A percentile compares a stretch with the other conserved stretches of the same genome.
These are phyloP conservation scores for Aquilaria yunnanensis DNA, from an alignment of 345 rosid species.

Conservation along the genomic window DNA sequence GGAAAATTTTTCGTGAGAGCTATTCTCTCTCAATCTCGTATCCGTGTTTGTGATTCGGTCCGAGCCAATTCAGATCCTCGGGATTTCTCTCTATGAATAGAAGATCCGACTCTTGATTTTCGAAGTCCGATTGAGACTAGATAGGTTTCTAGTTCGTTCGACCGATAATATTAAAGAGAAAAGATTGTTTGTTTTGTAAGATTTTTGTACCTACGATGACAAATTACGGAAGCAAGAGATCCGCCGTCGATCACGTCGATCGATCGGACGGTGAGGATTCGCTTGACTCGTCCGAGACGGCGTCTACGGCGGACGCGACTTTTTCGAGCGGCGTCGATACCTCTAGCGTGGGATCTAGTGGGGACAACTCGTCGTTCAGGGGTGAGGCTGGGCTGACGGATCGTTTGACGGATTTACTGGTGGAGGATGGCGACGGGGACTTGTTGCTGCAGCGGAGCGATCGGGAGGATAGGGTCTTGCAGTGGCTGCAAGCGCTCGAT, in stretches of 20 bases:
- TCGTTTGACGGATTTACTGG: constrained; percentile 49
- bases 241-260: constrained; percentile 27
- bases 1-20: background rate
- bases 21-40: background rate
- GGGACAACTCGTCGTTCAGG: constrained; percentile 14
- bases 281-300: constrained; percentile 23
- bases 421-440: constrained; percentile 50
- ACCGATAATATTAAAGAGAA: background rate
- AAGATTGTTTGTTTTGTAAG: background rate
- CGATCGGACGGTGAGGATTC: constrained; percentile 32
- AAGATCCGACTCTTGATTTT: background rate
- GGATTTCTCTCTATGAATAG: too few relatives aligned
- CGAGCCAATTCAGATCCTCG: too few relatives aligned
- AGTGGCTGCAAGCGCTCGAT: constrained; percentile 92
- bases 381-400: constrained; percentile 39
- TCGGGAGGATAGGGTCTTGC: constrained; percentile 69
- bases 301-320: constrained; percentile 11
- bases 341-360: constrained; percentile 34
- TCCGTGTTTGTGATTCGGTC: too few relatives aligned
- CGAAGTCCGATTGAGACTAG: background rate
- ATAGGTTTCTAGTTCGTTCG: constrained; percentile 11
- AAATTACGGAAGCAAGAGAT: constrained; percentile 37
- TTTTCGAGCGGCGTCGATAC: constrained; percentile 27
- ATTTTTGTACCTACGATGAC: constrained; percentile 34
- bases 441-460: constrained; percentile 54